phyloP scores from a whole-genome alignment of 2,329 filamentous ascomycete genomes.

The Cytospora schulzeri region DNA sequence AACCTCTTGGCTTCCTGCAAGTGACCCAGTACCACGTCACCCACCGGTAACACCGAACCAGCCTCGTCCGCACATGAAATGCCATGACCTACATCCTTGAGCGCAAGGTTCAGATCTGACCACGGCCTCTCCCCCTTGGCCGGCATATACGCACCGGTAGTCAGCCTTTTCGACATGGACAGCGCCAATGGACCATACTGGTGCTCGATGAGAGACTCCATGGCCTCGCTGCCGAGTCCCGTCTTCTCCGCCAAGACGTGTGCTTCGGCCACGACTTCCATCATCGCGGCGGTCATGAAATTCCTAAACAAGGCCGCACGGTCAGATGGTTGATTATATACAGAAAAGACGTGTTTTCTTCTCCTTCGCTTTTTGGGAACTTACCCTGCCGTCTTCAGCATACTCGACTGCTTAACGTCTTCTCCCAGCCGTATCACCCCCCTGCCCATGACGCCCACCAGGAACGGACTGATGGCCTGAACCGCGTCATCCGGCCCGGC shows the following conservation, averaged over 20 bases:
- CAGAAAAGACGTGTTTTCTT: not conserved
- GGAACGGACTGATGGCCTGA: constrained; percentile 39
- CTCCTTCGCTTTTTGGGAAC: constrained; percentile 40
- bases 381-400: constrained; percentile 52
- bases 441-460: constrained; percentile 46
- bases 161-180: constrained; percentile 42
- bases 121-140: constrained; percentile 41
- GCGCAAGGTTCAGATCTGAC: constrained; percentile 51
- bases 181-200: constrained; percentile 43
- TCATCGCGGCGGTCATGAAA: constrained; percentile 53
- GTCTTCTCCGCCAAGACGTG: constrained; percentile 52
- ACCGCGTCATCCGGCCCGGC: constrained; percentile 45
- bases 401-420: constrained; percentile 45
- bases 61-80: constrained; percentile 44
- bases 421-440: constrained; percentile 46
- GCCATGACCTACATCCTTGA: constrained; percentile 56
- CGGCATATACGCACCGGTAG: constrained; percentile 43
- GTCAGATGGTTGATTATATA: not conserved
- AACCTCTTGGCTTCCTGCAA: constrained; percentile 49
- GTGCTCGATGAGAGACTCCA: constrained; percentile 47
- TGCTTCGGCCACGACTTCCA: constrained; percentile 51
- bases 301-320: constrained; percentile 39
- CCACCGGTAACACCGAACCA: constrained; percentile 44
- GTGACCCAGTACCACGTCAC: constrained; percentile 46
- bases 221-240: constrained; percentile 40